Evolutionary conservation across 805 yeast genomes (phyloP), one percentile per base, ranked within the genome.

Genomic region (Saccharomycopsis fermentans): DNA sequence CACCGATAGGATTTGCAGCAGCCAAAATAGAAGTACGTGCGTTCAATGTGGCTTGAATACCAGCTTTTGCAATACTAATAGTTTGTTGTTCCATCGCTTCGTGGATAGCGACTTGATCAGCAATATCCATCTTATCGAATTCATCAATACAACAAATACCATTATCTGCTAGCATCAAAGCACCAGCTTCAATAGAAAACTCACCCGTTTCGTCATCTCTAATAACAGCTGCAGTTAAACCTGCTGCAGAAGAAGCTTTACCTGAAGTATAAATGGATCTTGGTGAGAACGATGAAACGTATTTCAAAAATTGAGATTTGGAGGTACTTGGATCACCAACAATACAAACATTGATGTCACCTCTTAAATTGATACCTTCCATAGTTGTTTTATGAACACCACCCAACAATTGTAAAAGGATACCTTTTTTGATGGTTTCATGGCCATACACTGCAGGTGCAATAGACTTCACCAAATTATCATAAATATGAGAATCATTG

Each of bases 51-150:
- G 99, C 98, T 68, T 94, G 97, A 63, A 94, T 94, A 68, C 99
- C 99, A 0, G 99, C 99, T 71, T 94, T 94, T 11, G 99, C 97
- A 67, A 94, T 94, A 16, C 97, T 91, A 64, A 94, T 94, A 0
- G 99, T 94, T 72, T 94, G 99, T 74, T 94, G 99, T 78, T 94
- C 99, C 99, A 94, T 94, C 26, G 98, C 99, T 75, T 94, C 99
- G 74, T 94, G 99, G 74, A 94, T 92, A 2, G 98, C 98, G 58
- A 94, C 98, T 73, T 94, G 98, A 73, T 94, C 98, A 1, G 84
- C 73, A 50, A 91, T 72, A 71, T 92, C 97, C 99, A 94, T 94
- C 75, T 94, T 94, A 70, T 94, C 99, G 66, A 94, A 94, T 74
- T 94, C 99, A 71, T 94, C 99, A 71, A 94, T 94, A 66, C 97